These are phyloP conservation scores for Didymellaceae sp. DNA, from an alignment of 2,329 filamentous ascomycete species.

Conservation along the genomic window DNA sequence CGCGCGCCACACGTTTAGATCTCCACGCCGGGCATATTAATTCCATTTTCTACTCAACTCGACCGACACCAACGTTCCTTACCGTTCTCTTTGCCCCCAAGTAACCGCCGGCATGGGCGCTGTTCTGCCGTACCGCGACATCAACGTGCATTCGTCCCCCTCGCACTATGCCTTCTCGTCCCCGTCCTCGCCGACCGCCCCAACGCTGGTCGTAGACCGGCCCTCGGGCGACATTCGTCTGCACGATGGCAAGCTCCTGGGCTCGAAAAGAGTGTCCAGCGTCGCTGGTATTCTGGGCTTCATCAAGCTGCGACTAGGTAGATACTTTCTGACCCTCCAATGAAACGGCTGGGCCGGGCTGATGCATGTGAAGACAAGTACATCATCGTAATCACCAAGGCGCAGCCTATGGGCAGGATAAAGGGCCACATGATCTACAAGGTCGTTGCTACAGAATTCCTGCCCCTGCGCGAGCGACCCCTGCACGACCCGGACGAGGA, in stretches of 20 bases:
- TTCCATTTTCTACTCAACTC: too few relatives aligned
- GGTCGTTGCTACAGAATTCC: slow-evolving; percentile 86
- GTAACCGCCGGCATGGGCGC: slow-evolving; percentile 55
- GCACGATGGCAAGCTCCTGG: slow-evolving; percentile 76
- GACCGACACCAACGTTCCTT: too few relatives aligned
- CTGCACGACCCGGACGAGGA: slow-evolving; percentile 95
- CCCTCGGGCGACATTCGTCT: slow-evolving; percentile 90
- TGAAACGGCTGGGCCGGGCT: slow-evolving; percentile 14
- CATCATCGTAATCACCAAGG: slow-evolving; percentile 94
- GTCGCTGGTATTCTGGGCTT: slow-evolving; percentile 94
- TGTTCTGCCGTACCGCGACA: slow-evolving; percentile 83
- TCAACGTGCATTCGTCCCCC: slow-evolving; percentile 91
- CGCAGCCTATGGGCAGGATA: slow-evolving; percentile 85
- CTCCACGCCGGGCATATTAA: background rate
- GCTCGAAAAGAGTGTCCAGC: slow-evolving; percentile 86
- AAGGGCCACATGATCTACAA: slow-evolving; percentile 98
- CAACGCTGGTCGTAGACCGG: slow-evolving; percentile 85
- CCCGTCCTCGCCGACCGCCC: slow-evolving; percentile 87
- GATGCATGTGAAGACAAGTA: slow-evolving; percentile 74
- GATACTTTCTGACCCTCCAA: slow-evolving; percentile 4
- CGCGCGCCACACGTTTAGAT: slow-evolving; percentile 1
- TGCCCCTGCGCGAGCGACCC: slow-evolving; percentile 89
- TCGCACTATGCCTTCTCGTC: slow-evolving; percentile 97
- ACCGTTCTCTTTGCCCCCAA: too few relatives aligned
- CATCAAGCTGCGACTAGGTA: slow-evolving; percentile 91